Evolutionary conservation across 1,284 basidiomycete genomes (phyloP).

Genomic region (Ganoderma sp.): DNA sequence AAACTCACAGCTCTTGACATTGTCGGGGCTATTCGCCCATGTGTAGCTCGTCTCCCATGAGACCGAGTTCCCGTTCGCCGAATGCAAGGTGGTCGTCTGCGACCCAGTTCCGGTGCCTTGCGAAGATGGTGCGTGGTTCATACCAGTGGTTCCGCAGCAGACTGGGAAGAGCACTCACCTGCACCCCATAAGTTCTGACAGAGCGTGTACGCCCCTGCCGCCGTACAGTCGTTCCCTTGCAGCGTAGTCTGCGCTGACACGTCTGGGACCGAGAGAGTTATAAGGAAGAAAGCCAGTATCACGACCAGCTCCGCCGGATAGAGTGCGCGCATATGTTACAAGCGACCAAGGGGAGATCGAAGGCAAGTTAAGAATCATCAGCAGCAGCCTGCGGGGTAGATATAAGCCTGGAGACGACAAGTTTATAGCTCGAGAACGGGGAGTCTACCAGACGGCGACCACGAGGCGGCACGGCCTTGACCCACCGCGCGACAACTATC

Average conservation of each 20-base stretch:
- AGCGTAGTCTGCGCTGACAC: constrained; percentile 14
- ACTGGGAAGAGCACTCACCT: constrained; percentile 38
- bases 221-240: constrained; percentile 45
- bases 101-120: constrained; percentile 52
- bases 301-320: constrained; percentile 9
- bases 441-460: neutral
- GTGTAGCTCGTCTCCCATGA: constrained; percentile 62
- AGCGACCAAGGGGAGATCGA: neutral
- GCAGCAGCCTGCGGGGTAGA: neutral
- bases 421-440: neutral
- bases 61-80: constrained; percentile 47
- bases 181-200: constrained; percentile 65
- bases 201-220: constrained; percentile 56
- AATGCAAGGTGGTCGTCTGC: constrained; percentile 55
- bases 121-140: neutral
- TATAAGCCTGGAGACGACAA: neutral
- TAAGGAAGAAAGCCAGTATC: constrained; percentile 14
- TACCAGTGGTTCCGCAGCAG: neutral
- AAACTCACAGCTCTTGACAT: constrained; percentile 61
- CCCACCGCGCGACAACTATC: neutral
- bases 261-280: neutral
- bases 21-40: constrained; percentile 58
- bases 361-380: neutral
- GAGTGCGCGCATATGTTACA: constrained; percentile 18
- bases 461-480: constrained; percentile 6